These are phyloP conservation scores for Stemphylium beticola DNA, from an alignment of 2,329 filamentous ascomycete genomes.

Conservation along the genomic window DNA sequence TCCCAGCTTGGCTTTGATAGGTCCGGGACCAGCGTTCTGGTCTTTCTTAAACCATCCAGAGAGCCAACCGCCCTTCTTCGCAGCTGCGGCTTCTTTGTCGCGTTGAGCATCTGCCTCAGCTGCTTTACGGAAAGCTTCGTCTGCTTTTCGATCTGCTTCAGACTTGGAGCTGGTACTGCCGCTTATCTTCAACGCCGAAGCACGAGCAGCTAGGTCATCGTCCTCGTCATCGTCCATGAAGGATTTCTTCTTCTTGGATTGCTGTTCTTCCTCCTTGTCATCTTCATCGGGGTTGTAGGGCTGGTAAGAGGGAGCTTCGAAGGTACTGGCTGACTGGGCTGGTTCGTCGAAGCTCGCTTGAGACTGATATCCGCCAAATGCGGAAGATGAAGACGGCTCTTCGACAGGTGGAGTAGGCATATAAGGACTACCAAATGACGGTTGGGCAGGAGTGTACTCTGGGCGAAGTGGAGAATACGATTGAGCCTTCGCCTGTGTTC, in stretches of 20 bases:
- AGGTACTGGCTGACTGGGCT: conserved; percentile 26
- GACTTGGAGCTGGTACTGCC: conserved; percentile 30
- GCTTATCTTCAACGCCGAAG: conserved; percentile 55
- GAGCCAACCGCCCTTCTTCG: conserved; percentile 75
- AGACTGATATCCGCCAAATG: conserved; percentile 37
- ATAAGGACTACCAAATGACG: conserved; percentile 40
- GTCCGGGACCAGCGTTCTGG: conserved; percentile 65
- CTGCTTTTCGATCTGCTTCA: conserved; percentile 72
- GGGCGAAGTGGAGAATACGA: conserved; percentile 42
- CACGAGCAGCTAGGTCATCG: conserved; percentile 63
- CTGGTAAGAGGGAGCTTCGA: conserved; percentile 50
- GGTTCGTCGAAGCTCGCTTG: conserved; percentile 35
- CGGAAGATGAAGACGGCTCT: conserved; percentile 26
- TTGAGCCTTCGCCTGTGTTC: conserved; percentile 35
- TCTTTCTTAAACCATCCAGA: conserved; percentile 82
- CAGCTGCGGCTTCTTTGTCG: conserved; percentile 51
- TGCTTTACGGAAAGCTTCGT: conserved; percentile 83
- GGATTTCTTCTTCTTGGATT: conserved; percentile 67
- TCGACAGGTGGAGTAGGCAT: conserved; percentile 34
- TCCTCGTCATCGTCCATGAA: conserved; percentile 86
- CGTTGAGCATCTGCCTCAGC: conserved; percentile 74
- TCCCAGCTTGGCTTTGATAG: conserved; percentile 92
- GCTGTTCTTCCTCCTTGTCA: conserved; percentile 53
- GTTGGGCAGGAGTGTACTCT: conserved; percentile 29
- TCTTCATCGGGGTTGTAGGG: conserved; percentile 60